Conservation (phyloP, 148 eudicot genomes). For the Rheum nobile region DNA sequence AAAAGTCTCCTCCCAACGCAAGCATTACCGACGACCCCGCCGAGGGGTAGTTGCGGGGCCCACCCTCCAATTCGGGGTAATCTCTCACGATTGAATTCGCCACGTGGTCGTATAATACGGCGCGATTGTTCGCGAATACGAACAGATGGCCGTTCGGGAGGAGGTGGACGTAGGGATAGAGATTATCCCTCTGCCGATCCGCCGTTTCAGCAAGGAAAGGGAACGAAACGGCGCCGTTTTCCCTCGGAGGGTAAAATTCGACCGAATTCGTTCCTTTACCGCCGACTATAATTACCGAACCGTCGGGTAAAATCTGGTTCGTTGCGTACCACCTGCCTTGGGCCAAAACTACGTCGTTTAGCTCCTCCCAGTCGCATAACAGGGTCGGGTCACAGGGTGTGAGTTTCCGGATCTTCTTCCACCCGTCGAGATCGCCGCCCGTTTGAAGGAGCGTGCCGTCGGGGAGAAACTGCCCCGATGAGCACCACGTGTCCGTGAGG, state of each 20-base stretch:
- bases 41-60: constrained; percentile 85
- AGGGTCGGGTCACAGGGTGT: constrained; percentile 36
- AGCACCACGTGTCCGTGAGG: constrained; percentile 97
- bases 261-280: constrained; percentile 39
- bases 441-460: constrained; percentile 88
- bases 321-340: constrained; percentile 76
- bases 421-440: constrained; percentile 68
- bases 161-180: constrained; percentile 82
- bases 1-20: constrained; percentile 49
- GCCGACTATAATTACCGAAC: constrained; percentile 59
- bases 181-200: constrained; percentile 72
- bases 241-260: constrained; percentile 57
- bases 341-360: constrained; percentile 31
- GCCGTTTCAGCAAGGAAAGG: constrained; percentile 42
- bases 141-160: constrained; percentile 64
- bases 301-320: constrained; percentile 73
- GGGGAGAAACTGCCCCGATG: constrained; percentile 88
- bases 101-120: constrained; percentile 49
- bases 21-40: constrained; percentile 94
- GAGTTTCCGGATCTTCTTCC: constrained; percentile 49
- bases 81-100: constrained; percentile 18
- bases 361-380: constrained; percentile 77
- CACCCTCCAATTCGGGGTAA: constrained; percentile 64
- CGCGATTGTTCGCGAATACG: constrained; percentile 62
- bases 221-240: constrained; percentile 34